phyloP scores from a whole-genome alignment of 495 filamentous ascomycete genomes.

The Lindgomyces ingoldianus region DNA sequence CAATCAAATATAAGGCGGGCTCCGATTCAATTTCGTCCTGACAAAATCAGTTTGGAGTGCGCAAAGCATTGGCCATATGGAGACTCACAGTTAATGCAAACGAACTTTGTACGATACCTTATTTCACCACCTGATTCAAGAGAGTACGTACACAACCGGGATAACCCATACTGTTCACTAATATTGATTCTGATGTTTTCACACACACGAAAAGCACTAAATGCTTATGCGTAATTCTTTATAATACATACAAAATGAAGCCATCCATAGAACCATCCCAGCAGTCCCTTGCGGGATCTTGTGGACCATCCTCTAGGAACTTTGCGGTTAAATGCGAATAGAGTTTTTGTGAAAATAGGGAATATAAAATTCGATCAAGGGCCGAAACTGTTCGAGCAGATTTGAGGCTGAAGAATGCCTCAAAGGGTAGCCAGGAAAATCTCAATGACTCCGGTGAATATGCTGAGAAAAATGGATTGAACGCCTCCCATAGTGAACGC shows the following conservation, averaged over 20 bases:
- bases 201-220: slow-evolving; percentile 7
- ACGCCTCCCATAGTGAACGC: slow-evolving; percentile 21
- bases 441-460: slow-evolving; percentile 25
- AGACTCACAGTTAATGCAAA: slow-evolving; percentile 26
- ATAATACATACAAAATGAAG: slow-evolving; percentile 25
- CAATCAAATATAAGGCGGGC: neutral
- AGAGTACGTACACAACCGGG: neutral
- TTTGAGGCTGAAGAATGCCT: neutral
- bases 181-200: slow-evolving; percentile 26
- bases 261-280: neutral
- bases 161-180: slow-evolving; percentile 4
- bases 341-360: slow-evolving; percentile 2
- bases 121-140: slow-evolving; percentile 1
- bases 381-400: neutral
- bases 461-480: slow-evolving; percentile 16
- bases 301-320: slow-evolving; percentile 13
- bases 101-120: slow-evolving; percentile 1
- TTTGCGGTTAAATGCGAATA: slow-evolving; percentile 4
- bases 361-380: slow-evolving; percentile 1
- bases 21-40: slow-evolving; percentile 11
- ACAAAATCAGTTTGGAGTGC: slow-evolving; percentile 24
- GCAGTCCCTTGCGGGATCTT: neutral
- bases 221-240: slow-evolving; percentile 24
- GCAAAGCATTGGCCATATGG: slow-evolving; percentile 24
- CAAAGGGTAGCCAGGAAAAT: slow-evolving; percentile 2